phyloP scores from a whole-genome alignment of 345 rosid species.

The Eucalyptus curtisii region DNA sequence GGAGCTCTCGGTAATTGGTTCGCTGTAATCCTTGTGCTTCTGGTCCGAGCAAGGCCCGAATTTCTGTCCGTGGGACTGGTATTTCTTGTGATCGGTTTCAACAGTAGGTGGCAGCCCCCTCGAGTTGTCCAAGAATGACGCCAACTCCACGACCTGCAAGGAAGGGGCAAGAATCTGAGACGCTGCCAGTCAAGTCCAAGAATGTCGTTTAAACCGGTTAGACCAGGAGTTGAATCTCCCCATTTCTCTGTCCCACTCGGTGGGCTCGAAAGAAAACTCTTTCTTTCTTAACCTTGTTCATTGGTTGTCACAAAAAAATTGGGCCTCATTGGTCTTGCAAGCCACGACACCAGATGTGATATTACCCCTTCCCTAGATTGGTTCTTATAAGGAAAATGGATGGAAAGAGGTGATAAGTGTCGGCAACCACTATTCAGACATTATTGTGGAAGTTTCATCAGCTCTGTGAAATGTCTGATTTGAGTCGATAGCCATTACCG shows the following conservation, averaged over 20 bases:
- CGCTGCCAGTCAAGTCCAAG: not conserved
- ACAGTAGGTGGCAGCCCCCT: conserved; percentile 25
- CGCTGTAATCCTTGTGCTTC: not conserved
- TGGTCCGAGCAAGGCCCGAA: conserved; percentile 14
- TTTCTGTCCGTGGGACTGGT: conserved; percentile 58
- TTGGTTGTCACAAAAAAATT: not conserved
- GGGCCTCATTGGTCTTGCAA: not conserved
- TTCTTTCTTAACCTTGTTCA: not conserved
- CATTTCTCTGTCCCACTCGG: not conserved
- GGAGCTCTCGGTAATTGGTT: not conserved
- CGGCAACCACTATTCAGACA: not conserved
- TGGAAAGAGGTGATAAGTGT: not conserved
- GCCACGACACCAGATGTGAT: not conserved
- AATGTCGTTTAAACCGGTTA: not conserved
- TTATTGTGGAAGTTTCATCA: not conserved
- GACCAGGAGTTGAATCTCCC: not conserved
- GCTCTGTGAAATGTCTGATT: not conserved
- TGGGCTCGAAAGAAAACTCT: not conserved
- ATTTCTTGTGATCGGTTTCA: conserved; percentile 31
- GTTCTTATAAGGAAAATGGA: not conserved
- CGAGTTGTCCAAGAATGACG: conserved; percentile 33
- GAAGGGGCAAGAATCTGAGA: not conserved
- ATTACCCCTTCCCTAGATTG: not conserved
- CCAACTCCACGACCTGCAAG: not conserved
- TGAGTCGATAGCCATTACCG: not conserved